These are phyloP conservation scores for Trichoderma atrobrunneum DNA, from an alignment of 2,329 filamentous ascomycete species.

Conservation along the genomic window DNA sequence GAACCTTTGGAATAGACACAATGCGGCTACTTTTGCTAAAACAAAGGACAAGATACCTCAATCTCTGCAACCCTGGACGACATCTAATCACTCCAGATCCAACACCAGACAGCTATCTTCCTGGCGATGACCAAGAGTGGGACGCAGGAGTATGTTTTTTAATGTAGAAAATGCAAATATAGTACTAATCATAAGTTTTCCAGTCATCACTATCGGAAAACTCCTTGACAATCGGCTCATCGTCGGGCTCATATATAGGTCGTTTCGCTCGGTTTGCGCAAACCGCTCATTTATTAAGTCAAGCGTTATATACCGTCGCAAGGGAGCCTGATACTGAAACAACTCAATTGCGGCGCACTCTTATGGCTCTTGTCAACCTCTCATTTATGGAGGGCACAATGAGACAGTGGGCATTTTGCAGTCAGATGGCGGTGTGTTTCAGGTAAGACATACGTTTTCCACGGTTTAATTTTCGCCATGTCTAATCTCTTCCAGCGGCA, in stretches of 20 bases:
- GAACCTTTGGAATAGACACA: background rate
- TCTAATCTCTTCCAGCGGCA: background rate
- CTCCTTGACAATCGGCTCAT: constrained; percentile 11
- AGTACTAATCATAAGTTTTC: background rate
- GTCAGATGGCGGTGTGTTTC: constrained; percentile 22
- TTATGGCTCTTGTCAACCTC: background rate
- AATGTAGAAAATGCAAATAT: background rate
- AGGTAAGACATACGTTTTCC: constrained; percentile 7
- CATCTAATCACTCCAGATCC: background rate
- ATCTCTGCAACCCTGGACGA: background rate
- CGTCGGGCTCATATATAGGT: constrained; percentile 15
- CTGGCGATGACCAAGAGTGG: background rate
- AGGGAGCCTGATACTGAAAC: background rate
- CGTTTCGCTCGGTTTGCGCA: constrained; percentile 23
- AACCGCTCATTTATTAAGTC: constrained; percentile 22
- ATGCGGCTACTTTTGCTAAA: background rate
- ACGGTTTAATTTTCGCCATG: background rate
- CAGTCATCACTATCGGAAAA: background rate
- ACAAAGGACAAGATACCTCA: background rate
- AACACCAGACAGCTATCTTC: background rate
- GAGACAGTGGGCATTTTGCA: constrained; percentile 20
- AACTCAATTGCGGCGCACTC: background rate
- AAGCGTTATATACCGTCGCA: constrained; percentile 9
- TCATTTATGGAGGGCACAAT: constrained; percentile 18
- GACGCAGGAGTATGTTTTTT: background rate